phyloP scores from a whole-genome alignment of 1,284 basidiomycete genomes.

The Gymnopus androsaceus region DNA sequence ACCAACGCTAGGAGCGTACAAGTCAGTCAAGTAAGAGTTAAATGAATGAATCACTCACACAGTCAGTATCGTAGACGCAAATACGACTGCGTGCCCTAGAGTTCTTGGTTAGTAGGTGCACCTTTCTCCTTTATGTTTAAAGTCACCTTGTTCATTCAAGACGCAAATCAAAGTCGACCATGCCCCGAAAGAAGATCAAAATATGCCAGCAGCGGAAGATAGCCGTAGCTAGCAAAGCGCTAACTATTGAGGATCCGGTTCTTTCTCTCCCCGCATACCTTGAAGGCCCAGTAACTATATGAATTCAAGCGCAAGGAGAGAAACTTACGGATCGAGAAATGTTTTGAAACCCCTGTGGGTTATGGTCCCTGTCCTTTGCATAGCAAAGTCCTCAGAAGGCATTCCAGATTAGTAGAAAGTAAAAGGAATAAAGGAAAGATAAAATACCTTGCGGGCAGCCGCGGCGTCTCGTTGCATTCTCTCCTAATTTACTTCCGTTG shows the following conservation, averaged over 20 bases:
- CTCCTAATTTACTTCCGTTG: too few relatives aligned
- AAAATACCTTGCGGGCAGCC: constrained; percentile 1
- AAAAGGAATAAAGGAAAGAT: not conserved
- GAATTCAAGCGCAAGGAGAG: too few relatives aligned
- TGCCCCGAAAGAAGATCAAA: constrained; percentile 57
- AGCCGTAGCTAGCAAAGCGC: constrained; percentile 60
- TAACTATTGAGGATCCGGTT: constrained; percentile 43
- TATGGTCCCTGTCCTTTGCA: constrained; percentile 19
- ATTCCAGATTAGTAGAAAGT: not conserved
- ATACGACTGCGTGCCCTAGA: constrained; percentile 43
- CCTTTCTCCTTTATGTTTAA: too few relatives aligned
- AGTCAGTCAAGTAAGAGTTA: not conserved
- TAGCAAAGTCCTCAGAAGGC: constrained; percentile 2
- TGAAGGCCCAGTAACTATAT: too few relatives aligned
- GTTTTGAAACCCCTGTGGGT: constrained; percentile 24
- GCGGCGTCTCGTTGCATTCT: not conserved
- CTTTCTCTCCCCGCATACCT: constrained; percentile 40
- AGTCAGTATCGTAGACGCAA: constrained; percentile 58
- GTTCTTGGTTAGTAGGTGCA: too few relatives aligned
- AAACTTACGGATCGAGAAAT: constrained; percentile 26
- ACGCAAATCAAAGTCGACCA: constrained; percentile 60
- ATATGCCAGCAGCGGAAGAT: constrained; percentile 71
- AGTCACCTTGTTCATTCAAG: too few relatives aligned
- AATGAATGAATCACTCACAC: constrained; percentile 44
- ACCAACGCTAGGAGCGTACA: constrained; percentile 46